phyloP scores from a whole-genome alignment of 2,329 filamentous ascomycete species.

The Hypoxylon sp. region DNA sequence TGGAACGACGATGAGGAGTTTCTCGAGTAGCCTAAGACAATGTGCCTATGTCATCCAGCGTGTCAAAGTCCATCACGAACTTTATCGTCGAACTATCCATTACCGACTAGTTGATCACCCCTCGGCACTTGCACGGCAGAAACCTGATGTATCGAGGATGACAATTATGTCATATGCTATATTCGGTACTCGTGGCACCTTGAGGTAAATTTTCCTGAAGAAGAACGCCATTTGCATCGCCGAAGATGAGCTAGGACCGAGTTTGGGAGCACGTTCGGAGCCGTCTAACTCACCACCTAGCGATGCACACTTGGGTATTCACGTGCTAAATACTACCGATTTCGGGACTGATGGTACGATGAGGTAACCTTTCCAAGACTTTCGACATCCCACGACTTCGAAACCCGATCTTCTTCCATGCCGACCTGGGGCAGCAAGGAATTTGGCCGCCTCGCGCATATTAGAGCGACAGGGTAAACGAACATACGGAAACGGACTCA shows the following conservation, averaged over 20 bases:
- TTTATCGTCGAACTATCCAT: background rate
- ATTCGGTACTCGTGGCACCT: slow-evolving; percentile 12
- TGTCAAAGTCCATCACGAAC: background rate
- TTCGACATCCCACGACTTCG: slow-evolving; percentile 76
- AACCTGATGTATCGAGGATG: background rate
- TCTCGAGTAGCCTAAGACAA: background rate
- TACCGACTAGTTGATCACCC: background rate
- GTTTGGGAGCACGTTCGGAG: slow-evolving; percentile 45
- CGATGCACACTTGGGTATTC: slow-evolving; percentile 49
- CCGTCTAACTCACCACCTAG: slow-evolving; percentile 37
- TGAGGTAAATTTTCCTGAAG: slow-evolving; percentile 7
- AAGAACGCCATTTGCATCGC: slow-evolving; percentile 31
- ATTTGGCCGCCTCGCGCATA: slow-evolving; percentile 75
- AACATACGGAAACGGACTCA: slow-evolving; percentile 75
- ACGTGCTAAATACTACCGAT: slow-evolving; percentile 74
- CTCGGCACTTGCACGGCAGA: background rate
- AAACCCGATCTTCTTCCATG: slow-evolving; percentile 84
- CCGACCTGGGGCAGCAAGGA: slow-evolving; percentile 78
- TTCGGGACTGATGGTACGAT: slow-evolving; percentile 74
- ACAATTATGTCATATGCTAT: slow-evolving; percentile 6
- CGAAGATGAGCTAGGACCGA: no score
- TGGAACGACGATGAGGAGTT: background rate
- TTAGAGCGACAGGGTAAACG: slow-evolving; percentile 63
- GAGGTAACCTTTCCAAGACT: slow-evolving; percentile 73
- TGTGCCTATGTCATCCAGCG: background rate